Evolutionary conservation across 164 flowering plant genomes (phyloP).

Genomic region (Sedum album): DNA sequence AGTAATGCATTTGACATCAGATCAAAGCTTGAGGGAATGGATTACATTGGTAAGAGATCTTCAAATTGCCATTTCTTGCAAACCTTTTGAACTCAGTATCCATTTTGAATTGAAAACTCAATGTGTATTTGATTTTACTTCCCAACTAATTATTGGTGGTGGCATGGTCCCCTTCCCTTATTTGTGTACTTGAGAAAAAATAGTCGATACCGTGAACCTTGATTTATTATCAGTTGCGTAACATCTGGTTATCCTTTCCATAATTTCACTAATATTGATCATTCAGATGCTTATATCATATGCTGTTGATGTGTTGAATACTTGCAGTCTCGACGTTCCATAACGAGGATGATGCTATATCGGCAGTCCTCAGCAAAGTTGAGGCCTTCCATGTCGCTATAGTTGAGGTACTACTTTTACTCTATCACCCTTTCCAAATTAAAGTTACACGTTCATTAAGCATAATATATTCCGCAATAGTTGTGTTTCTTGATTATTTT

Average conservation of each 20-base stretch:
- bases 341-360: slow-evolving; percentile 56
- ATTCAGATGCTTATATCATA: neutral
- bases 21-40: slow-evolving; percentile 77
- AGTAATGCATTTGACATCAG: slow-evolving; percentile 45
- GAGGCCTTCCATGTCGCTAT: slow-evolving; percentile 77
- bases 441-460: neutral
- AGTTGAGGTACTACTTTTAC: slow-evolving; percentile 45
- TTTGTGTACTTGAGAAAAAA: neutral
- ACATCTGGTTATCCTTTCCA: neutral
- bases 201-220: neutral
- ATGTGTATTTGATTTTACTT: neutral
- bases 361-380: slow-evolving; percentile 37
- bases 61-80: slow-evolving; percentile 1
- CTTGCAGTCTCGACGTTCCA: slow-evolving; percentile 53
- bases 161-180: neutral
- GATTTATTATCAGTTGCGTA: neutral
- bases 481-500: too few species aligned
- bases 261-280: neutral
- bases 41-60: slow-evolving; percentile 56
- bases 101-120: neutral
- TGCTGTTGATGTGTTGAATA: neutral
- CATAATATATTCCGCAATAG: too few species aligned
- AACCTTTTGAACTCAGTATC: neutral
- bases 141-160: neutral
- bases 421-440: neutral